Percentiles rank a stretch among this genome's conserved stretches.
These are phyloP conservation scores for Malania oleifera DNA, from an alignment of 164 flowering plant genomes.

Conservation along the genomic window DNA sequence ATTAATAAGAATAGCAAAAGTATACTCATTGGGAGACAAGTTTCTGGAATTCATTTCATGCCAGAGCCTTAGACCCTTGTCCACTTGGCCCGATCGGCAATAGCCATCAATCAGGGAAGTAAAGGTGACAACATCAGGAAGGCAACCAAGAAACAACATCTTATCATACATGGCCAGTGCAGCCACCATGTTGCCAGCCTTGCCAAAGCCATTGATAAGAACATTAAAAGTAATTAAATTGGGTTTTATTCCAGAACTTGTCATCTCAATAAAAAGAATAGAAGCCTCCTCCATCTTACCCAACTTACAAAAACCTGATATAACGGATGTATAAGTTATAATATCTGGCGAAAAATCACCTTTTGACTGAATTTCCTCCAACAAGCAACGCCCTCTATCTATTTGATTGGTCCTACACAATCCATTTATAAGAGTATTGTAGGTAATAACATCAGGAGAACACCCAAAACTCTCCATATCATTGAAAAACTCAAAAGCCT, in stretches of 20 bases:
- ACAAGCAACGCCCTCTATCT: slow-evolving; percentile 43
- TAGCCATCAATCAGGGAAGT: slow-evolving; percentile 72
- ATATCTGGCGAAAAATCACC: slow-evolving; percentile 40
- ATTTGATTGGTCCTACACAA: slow-evolving; percentile 47
- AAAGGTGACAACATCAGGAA: slow-evolving; percentile 72
- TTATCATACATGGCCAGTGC: slow-evolving; percentile 43
- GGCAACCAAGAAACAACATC: slow-evolving; percentile 46
- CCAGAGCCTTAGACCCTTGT: slow-evolving; percentile 59
- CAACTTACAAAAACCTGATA: slow-evolving; percentile 65
- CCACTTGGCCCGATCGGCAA: slow-evolving; percentile 56
- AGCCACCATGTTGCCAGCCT: slow-evolving; percentile 49
- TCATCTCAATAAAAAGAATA: slow-evolving; percentile 51
- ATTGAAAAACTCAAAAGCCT: slow-evolving; percentile 49
- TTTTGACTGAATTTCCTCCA: slow-evolving; percentile 33
- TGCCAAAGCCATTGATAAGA: slow-evolving; percentile 78
- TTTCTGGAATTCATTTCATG: slow-evolving; percentile 48
- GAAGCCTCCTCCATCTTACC: slow-evolving; percentile 60
- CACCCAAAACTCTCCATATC: slow-evolving; percentile 64
- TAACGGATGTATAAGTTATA: slow-evolving; percentile 63
- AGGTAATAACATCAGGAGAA: slow-evolving; percentile 60
- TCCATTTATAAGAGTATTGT: slow-evolving; percentile 68
- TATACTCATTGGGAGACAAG: slow-evolving; percentile 59
- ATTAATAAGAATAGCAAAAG: slow-evolving; percentile 59
- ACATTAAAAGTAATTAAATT: slow-evolving; percentile 59
- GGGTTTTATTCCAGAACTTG: slow-evolving; percentile 38